These are phyloP conservation scores for Apiospora marii DNA, from an alignment of 2,329 filamentous ascomycete genomes.

Conservation along the genomic window DNA sequence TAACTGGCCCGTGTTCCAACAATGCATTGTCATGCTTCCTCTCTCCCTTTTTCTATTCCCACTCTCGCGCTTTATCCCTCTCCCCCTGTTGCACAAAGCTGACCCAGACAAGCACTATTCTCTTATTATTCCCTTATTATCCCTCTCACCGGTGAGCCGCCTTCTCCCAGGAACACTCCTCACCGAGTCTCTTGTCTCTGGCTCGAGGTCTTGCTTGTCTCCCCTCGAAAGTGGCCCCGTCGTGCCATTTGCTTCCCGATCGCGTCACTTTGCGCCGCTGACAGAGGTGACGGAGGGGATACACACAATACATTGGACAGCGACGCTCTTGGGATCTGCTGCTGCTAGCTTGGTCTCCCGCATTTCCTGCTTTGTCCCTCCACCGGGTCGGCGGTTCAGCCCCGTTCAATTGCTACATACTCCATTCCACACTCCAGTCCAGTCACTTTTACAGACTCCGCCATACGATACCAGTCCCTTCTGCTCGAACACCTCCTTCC, in stretches of 20 bases:
- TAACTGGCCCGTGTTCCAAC: slow-evolving; percentile 22
- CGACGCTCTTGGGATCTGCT: slow-evolving; percentile 14
- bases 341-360: slow-evolving; percentile 18
- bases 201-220: slow-evolving; percentile 16
- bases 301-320: slow-evolving; percentile 5
- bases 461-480: slow-evolving; percentile 10
- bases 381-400: slow-evolving; percentile 17
- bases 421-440: not conserved
- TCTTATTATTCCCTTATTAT: slow-evolving; percentile 22
- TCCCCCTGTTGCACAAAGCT: slow-evolving; percentile 21
- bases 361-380: slow-evolving; percentile 19
- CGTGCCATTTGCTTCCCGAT: slow-evolving; percentile 10
- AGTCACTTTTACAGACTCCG: slow-evolving; percentile 8
- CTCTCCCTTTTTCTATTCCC: slow-evolving; percentile 17
- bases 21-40: slow-evolving; percentile 21
- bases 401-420: slow-evolving; percentile 16
- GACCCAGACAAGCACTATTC: slow-evolving; percentile 18
- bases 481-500: slow-evolving; percentile 9
- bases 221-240: not conserved
- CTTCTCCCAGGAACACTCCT: slow-evolving; percentile 3
- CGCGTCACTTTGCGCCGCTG: slow-evolving; percentile 15
- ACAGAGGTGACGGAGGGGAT: slow-evolving; percentile 9
- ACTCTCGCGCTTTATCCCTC: slow-evolving; percentile 21
- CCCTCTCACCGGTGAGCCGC: slow-evolving; percentile 20
- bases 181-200: slow-evolving; percentile 12